Percentiles rank a stretch among this genome's conserved stretches.
These are phyloP conservation scores for Solanum hybrid DNA, from an alignment of 305 asterid species.

Conservation along the genomic window DNA sequence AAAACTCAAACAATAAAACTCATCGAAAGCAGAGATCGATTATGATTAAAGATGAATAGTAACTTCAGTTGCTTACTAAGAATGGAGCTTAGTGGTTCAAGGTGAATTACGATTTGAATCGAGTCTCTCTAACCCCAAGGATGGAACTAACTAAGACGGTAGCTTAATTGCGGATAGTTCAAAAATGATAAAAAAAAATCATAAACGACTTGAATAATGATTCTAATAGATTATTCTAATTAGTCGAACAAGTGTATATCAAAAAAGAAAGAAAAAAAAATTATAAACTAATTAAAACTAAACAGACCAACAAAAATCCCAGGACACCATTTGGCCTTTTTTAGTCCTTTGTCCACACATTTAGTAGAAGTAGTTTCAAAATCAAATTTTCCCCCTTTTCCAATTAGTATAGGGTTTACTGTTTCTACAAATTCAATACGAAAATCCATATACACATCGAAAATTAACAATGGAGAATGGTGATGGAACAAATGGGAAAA, in stretches of 20 bases:
- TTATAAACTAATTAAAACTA: too few species aligned
- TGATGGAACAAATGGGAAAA: slow-evolving; percentile 22
- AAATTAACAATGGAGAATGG: slow-evolving; percentile 24
- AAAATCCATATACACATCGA: background rate
- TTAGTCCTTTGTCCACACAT: background rate
- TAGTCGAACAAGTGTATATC: too few species aligned
- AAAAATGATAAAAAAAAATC: too few species aligned
- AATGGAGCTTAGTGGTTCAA: background rate
- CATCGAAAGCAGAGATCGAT: background rate
- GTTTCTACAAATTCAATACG: background rate
- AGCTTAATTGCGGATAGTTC: background rate
- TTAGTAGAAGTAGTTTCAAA: background rate
- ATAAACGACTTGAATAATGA: too few species aligned
- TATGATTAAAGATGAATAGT: background rate
- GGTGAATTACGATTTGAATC: background rate
- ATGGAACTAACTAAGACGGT: background rate
- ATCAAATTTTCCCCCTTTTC: background rate
- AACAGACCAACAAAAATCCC: background rate
- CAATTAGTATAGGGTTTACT: background rate
- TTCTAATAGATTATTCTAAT: background rate
- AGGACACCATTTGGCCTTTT: background rate
- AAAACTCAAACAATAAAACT: background rate
- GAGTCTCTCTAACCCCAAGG: background rate
- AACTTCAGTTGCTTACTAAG: background rate
- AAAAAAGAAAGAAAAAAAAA: too few species aligned